A percentile compares a stretch with the other conserved stretches of the same genome.
Evolutionary conservation across 768 basidiomycete species (phyloP).

Genomic region (Gymnopilus junonius): DNA sequence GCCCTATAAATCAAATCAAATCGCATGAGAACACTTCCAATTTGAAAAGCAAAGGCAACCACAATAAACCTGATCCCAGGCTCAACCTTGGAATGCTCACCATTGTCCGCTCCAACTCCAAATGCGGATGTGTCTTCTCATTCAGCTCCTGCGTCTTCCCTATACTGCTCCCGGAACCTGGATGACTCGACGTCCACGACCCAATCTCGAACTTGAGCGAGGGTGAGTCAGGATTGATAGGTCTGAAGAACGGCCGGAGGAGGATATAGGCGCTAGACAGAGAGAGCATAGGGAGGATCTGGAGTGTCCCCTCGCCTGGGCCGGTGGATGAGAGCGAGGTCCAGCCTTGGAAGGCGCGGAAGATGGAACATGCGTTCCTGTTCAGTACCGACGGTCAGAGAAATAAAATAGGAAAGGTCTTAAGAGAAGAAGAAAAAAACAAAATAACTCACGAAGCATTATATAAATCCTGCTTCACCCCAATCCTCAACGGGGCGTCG

Average conservation of each 20-base stretch:
- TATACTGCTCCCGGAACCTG: constrained; percentile 56
- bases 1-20: constrained; percentile 37
- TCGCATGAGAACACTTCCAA: background rate
- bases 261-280: constrained; percentile 64
- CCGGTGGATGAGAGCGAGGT: constrained; percentile 57
- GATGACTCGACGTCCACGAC: constrained; percentile 52
- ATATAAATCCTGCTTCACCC: constrained; percentile 66
- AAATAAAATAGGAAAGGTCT: no score
- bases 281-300: constrained; percentile 60
- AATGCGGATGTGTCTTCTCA: constrained; percentile 62
- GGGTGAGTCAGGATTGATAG: constrained; percentile 31
- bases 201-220: constrained; percentile 58
- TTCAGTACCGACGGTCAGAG: no score
- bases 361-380: constrained; percentile 58
- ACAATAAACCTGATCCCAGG: constrained; percentile 74
- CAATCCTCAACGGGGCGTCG: constrained; percentile 48
- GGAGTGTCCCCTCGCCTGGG: constrained; percentile 64
- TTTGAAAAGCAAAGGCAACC: background rate
- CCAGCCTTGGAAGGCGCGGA: constrained; percentile 65
- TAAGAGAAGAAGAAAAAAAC: constrained; percentile 3
- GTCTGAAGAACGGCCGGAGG: constrained; percentile 70
- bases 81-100: constrained; percentile 58
- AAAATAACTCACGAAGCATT: constrained; percentile 51
- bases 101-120: constrained; percentile 61
- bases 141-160: constrained; percentile 61